Evolutionary conservation across 345 rosid species (phyloP).

Genomic region (Pelargonium nanum): DNA sequence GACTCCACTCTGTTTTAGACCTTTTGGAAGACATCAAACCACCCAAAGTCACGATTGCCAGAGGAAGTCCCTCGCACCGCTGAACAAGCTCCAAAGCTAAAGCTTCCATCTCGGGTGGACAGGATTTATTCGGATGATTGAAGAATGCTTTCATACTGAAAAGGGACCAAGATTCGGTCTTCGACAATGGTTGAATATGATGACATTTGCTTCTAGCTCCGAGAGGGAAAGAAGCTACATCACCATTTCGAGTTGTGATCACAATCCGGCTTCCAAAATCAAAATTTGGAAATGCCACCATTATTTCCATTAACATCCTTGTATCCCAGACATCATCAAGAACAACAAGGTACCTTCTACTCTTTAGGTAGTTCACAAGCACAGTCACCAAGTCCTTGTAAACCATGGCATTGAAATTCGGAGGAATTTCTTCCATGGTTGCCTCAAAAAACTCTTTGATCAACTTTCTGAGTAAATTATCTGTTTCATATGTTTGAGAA

Average conservation of each 20-base stretch:
- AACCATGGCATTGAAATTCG: conserved; percentile 14
- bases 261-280: conserved; percentile 22
- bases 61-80: conserved; percentile 27
- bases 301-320: conserved; percentile 24
- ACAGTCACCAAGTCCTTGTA: conserved; percentile 23
- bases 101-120: conserved; percentile 1
- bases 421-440: conserved; percentile 14
- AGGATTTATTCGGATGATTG: conserved; percentile 6
- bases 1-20: conserved; percentile 22
- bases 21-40: conserved; percentile 25
- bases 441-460: conserved; percentile 23
- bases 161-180: conserved; percentile 22
- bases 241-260: conserved; percentile 20
- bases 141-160: conserved; percentile 30
- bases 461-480: conserved; percentile 28
- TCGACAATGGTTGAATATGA: conserved; percentile 15
- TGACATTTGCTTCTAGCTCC: conserved; percentile 17
- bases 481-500: conserved; percentile 24
- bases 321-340: conserved; percentile 23
- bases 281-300: conserved; percentile 20
- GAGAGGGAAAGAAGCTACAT: conserved; percentile 15
- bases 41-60: conserved; percentile 31
- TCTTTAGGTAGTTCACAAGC: conserved; percentile 19
- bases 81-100: conserved; percentile 17
- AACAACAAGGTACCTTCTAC: conserved; percentile 22